These are phyloP conservation scores for Trichophyton benhamiae DNA, from an alignment of 2,329 filamentous ascomycete genomes.

Conservation along the genomic window DNA sequence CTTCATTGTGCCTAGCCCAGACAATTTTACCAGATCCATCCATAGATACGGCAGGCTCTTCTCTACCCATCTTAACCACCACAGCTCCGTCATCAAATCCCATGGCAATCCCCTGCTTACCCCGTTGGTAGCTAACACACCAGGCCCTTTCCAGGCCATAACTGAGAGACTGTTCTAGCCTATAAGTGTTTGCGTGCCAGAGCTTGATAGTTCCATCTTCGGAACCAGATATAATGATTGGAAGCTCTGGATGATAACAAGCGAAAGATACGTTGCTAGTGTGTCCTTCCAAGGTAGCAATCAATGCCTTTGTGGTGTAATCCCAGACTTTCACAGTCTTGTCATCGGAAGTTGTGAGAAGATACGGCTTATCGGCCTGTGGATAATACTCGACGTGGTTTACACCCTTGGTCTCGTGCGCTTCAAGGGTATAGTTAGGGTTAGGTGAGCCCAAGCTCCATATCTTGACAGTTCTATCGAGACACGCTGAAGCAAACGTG, in stretches of 20 bases:
- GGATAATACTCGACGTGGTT: conserved; percentile 90
- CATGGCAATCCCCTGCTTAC: conserved; percentile 85
- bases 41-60: conserved; percentile 97
- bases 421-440: conserved; percentile 91
- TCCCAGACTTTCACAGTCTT: conserved; percentile 98
- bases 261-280: conserved; percentile 97
- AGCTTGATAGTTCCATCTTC: conserved; percentile 96
- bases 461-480: conserved; percentile 95
- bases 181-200: conserved; percentile 97
- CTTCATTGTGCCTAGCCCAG: conserved; percentile 90
- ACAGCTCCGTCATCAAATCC: conserved; percentile 97
- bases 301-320: conserved; percentile 94
- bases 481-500: conserved; percentile 81
- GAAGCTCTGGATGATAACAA: conserved; percentile 92
- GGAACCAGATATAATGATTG: conserved; percentile 93
- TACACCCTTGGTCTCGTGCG: conserved; percentile 92
- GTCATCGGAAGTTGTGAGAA: conserved; percentile 93
- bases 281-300: conserved; percentile 91
- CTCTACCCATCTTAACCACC: conserved; percentile 91
- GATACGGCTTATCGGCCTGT: conserved; percentile 61
- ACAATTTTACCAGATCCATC: conserved; percentile 90
- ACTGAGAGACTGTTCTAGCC: conserved; percentile 87
- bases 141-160: conserved; percentile 93
- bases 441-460: conserved; percentile 92
- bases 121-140: conserved; percentile 93